Evolutionary conservation across 73 alveolate species (phyloP).

Genomic region (Paramecium sonneborni): DNA sequence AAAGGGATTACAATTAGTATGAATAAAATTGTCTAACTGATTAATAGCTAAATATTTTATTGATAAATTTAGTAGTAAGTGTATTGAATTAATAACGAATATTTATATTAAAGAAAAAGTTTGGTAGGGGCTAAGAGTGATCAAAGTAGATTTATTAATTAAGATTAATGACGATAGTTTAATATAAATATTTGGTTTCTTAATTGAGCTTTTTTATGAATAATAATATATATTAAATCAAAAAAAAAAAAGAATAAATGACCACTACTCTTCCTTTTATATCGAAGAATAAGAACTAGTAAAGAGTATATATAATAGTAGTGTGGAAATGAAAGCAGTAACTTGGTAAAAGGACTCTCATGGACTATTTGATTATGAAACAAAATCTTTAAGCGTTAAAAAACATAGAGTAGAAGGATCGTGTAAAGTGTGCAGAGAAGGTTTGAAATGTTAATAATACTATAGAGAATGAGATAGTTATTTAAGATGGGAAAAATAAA

Average conservation of each 20-base stretch:
- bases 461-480: conserved; percentile 41
- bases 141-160: too few species aligned
- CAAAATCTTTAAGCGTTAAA: conserved; percentile 71
- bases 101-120: background rate
- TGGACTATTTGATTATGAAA: conserved; percentile 88
- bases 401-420: conserved; percentile 52
- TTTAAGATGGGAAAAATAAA: background rate
- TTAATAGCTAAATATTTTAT: background rate
- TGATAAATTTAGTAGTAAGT: background rate
- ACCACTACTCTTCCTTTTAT: conserved; percentile 37
- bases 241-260: conserved; percentile 40
- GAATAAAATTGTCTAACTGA: background rate
- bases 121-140: too few species aligned
- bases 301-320: background rate
- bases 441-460: background rate
- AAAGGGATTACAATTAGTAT: background rate
- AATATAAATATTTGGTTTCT: background rate
- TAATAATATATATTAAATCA: conserved; percentile 9
- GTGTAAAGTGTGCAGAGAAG: conserved; percentile 61
- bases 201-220: background rate
- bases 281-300: conserved; percentile 50
- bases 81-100: background rate
- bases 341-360: conserved; percentile 90
- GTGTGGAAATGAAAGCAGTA: conserved; percentile 74
- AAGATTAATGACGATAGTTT: background rate